These are phyloP conservation scores for Cyclostephanos invisitatus DNA, from an alignment of 108 stramenopile genomes.

Conservation along the genomic window DNA sequence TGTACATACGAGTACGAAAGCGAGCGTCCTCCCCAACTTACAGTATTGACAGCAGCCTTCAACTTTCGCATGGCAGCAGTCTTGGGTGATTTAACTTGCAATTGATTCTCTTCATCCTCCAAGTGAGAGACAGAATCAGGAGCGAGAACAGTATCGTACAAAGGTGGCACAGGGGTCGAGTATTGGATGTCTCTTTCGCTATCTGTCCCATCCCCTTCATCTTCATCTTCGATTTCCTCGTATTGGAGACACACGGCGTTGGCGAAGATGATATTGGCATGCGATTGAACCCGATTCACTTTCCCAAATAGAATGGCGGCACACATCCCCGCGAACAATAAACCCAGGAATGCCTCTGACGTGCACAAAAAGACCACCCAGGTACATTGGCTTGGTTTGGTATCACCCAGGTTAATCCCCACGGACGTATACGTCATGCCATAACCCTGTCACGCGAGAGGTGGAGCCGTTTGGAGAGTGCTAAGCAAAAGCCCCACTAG, in stretches of 20 bases:
- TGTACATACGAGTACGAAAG: not conserved
- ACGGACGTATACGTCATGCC: constrained; percentile 70
- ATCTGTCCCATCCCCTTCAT: not conserved
- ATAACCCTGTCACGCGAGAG: constrained; percentile 41
- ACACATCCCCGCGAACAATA: constrained; percentile 80
- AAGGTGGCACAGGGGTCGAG: not conserved
- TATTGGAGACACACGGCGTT: constrained; percentile 73
- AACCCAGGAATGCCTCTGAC: constrained; percentile 72
- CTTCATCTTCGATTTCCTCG: constrained; percentile 39
- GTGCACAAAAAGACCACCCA: constrained; percentile 70
- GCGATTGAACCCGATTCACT: constrained; percentile 69
- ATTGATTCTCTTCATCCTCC: constrained; percentile 7
- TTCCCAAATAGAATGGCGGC: constrained; percentile 86
- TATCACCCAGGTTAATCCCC: constrained; percentile 45
- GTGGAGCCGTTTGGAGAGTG: not conserved
- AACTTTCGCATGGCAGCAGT: not conserved
- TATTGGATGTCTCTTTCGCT: not conserved
- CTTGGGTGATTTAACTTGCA: constrained; percentile 4
- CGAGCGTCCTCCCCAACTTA: not conserved
- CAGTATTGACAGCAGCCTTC: not conserved
- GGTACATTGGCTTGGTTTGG: constrained; percentile 13
- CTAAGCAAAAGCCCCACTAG: not conserved
- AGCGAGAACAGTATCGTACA: not conserved
- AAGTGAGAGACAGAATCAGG: not conserved
- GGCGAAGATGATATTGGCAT: constrained; percentile 68